These are phyloP conservation scores for Coemansia sp. DNA, from an alignment of 192 early-diverging fungal genomes.

Conservation along the genomic window DNA sequence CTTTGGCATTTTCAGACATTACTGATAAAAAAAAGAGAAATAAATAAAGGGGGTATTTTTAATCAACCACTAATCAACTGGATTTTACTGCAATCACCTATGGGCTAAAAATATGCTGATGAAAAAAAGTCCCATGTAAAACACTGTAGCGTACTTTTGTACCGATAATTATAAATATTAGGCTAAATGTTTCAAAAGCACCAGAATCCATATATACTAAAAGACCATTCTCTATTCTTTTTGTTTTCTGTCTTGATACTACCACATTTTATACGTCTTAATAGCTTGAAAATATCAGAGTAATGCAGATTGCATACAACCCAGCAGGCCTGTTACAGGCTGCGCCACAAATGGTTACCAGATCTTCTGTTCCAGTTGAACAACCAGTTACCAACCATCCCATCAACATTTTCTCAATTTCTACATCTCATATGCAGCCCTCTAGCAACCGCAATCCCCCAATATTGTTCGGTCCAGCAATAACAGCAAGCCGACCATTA, in stretches of 20 bases:
- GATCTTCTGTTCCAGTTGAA: not conserved
- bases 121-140: too few species aligned
- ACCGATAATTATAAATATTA: too few species aligned
- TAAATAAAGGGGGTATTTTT: not conserved
- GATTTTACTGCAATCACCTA: not conserved
- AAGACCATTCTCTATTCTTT: not conserved
- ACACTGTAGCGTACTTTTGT: too few species aligned
- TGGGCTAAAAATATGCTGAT: not conserved
- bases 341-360: not conserved
- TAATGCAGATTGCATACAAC: constrained; percentile 6
- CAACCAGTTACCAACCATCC: not conserved
- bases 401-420: not conserved
- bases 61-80: not conserved
- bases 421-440: too few species aligned
- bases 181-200: not conserved
- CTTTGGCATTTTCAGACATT: constrained; percentile 33
- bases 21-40: not conserved
- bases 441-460: too few species aligned
- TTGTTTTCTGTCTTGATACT: not conserved
- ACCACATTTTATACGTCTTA: not conserved
- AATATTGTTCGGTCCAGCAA: not conserved
- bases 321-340: constrained; percentile 3
- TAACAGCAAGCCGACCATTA: not conserved
- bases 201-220: not conserved
- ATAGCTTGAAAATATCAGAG: not conserved